Evolutionary conservation across 495 filamentous ascomycete species (phyloP).

Genomic region (Pseudoneurospora amorphoporcata): DNA sequence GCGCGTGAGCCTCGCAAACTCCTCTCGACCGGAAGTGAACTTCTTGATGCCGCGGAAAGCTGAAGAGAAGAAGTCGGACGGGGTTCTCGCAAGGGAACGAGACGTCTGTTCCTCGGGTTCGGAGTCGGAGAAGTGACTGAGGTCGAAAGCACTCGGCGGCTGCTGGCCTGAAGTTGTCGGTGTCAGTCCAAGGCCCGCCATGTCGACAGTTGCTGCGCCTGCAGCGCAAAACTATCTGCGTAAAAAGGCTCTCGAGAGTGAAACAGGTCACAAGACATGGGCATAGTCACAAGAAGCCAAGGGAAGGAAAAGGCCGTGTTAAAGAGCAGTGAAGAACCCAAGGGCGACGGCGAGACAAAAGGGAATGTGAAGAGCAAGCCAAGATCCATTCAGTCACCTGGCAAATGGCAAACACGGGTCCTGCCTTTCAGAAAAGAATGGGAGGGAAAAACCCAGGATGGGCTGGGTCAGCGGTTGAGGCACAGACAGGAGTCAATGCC

Average conservation of each 20-base stretch:
- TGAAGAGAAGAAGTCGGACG: conserved; percentile 35
- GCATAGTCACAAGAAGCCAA: not conserved
- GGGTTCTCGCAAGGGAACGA: conserved; percentile 21
- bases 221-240: not conserved
- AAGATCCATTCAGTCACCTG: not conserved
- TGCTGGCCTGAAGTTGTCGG: conserved; percentile 17
- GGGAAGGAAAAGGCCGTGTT: not conserved
- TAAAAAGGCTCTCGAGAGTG: not conserved
- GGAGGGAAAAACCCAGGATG: conserved; percentile 3
- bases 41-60: conserved; percentile 42
- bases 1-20: conserved; percentile 20
- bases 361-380: not conserved
- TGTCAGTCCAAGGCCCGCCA: conserved; percentile 26
- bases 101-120: conserved; percentile 29
- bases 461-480: conserved; percentile 14
- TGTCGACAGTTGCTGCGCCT: conserved; percentile 10
- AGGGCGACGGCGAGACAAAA: not conserved
- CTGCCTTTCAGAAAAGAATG: not conserved
- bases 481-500: conserved; percentile 10
- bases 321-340: not conserved
- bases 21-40: conserved; percentile 32
- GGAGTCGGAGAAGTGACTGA: conserved; percentile 24
- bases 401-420: not conserved
- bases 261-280: not conserved
- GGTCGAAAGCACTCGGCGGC: conserved; percentile 13